phyloP scores from a whole-genome alignment of 495 filamentous ascomycete species.

The Filosporella fistucella region DNA sequence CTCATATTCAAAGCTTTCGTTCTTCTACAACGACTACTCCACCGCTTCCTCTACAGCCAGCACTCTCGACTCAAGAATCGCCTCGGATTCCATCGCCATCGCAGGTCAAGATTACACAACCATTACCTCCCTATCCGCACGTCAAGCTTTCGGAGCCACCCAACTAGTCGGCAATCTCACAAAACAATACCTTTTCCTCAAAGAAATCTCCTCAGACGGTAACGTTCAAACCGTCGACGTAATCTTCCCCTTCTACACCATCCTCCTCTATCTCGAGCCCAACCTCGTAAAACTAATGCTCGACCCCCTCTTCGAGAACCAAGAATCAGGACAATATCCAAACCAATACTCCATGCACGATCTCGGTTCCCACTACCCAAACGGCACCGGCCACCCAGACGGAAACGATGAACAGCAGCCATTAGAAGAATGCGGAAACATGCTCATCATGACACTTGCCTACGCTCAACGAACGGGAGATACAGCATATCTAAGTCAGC shows the following conservation, averaged over 20 bases:
- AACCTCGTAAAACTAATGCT: slow-evolving; percentile 76
- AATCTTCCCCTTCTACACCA: slow-evolving; percentile 87
- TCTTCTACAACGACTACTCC: slow-evolving; percentile 69
- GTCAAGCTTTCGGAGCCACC: slow-evolving; percentile 84
- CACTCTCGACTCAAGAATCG: slow-evolving; percentile 68
- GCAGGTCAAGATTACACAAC: slow-evolving; percentile 70
- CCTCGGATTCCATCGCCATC: slow-evolving; percentile 61
- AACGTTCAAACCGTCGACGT: slow-evolving; percentile 95
- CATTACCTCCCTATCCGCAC: slow-evolving; percentile 76
- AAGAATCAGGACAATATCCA: slow-evolving; percentile 85
- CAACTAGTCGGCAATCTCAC: slow-evolving; percentile 76
- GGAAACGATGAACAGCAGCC: slow-evolving; percentile 75
- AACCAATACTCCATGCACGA: slow-evolving; percentile 87
- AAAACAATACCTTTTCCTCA: slow-evolving; percentile 82
- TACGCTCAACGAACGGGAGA: slow-evolving; percentile 44
- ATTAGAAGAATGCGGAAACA: slow-evolving; percentile 93
- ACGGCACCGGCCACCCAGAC: slow-evolving; percentile 82
- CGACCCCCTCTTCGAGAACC: slow-evolving; percentile 86
- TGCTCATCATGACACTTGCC: slow-evolving; percentile 85
- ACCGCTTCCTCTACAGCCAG: slow-evolving; percentile 39
- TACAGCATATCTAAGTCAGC: slow-evolving; percentile 36
- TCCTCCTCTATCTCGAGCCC: slow-evolving; percentile 86
- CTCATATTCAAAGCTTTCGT: slow-evolving; percentile 38
- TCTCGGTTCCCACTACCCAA: slow-evolving; percentile 81
- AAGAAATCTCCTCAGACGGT: slow-evolving; percentile 92